Conservation (phyloP, 2,329 filamentous ascomycete genomes). For the Phialophora chinensis region DNA sequence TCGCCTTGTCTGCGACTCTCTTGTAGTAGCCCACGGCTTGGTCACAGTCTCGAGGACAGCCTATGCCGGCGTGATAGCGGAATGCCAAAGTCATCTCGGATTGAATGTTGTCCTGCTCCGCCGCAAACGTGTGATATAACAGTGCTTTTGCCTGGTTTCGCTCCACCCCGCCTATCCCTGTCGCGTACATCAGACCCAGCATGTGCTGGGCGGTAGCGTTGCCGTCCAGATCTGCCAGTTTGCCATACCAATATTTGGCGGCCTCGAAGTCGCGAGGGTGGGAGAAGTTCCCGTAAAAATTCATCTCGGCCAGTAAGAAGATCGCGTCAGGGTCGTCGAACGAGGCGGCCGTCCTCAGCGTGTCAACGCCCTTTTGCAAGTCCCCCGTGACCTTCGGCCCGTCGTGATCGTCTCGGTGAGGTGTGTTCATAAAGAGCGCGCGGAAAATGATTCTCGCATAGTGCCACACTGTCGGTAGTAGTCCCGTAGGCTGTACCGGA, state of each 20-base stretch:
- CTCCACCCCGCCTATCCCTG: constrained; percentile 82
- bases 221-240: constrained; percentile 75
- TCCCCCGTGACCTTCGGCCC: constrained; percentile 53
- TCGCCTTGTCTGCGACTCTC: constrained; percentile 88
- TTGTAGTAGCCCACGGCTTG: constrained; percentile 88
- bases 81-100: constrained; percentile 95
- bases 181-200: constrained; percentile 94
- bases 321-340: constrained; percentile 75
- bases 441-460: constrained; percentile 68
- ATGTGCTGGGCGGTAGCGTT: constrained; percentile 95
- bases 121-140: constrained; percentile 93
- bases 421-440: constrained; percentile 69
- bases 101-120: constrained; percentile 77
- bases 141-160: constrained; percentile 89
- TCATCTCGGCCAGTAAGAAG: constrained; percentile 88
- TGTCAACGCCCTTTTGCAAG: constrained; percentile 63
- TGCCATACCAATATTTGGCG: constrained; percentile 81
- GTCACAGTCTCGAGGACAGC: constrained; percentile 84
- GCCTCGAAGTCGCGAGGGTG: constrained; percentile 79
- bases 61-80: constrained; percentile 83
- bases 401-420: constrained; percentile 49
- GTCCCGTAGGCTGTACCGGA: constrained; percentile 59
- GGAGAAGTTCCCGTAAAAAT: constrained; percentile 94
- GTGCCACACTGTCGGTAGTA: constrained; percentile 63
- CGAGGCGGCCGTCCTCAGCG: constrained; percentile 65